Evolutionary conservation across 108 stramenopile species (phyloP).

Genomic region (Chaetoceros tenuissimus): DNA sequence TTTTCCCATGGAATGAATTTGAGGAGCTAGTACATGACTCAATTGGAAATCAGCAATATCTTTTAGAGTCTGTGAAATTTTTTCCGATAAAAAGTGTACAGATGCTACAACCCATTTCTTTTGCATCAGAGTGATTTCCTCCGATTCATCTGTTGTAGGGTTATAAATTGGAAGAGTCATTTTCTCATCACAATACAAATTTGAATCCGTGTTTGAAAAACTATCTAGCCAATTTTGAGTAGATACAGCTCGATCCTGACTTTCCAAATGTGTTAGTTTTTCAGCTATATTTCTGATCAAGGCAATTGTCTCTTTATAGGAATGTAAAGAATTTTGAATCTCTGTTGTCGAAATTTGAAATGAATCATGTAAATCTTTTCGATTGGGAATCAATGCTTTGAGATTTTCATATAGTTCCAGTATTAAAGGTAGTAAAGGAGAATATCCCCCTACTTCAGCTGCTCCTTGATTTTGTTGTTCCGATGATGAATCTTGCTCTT

Average conservation of each 20-base stretch:
- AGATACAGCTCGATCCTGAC: constrained; percentile 28
- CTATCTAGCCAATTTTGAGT: constrained; percentile 27
- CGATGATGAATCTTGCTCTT: too few relatives aligned
- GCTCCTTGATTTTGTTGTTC: not conserved
- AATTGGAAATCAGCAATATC: not conserved
- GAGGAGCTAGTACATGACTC: not conserved
- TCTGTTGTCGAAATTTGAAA: not conserved
- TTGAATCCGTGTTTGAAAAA: too few relatives aligned
- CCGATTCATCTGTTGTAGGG: too few relatives aligned
- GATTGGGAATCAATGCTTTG: not conserved
- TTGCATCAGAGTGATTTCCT: too few relatives aligned
- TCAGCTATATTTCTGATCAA: constrained; percentile 24
- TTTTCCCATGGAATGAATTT: constrained; percentile 14
- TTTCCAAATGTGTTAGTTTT: constrained; percentile 33
- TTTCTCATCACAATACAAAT: too few relatives aligned
- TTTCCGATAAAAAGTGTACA: not conserved
- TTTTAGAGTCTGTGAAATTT: not conserved
- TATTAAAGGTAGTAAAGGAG: not conserved
- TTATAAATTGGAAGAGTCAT: too few relatives aligned
- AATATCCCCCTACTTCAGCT: too few relatives aligned
- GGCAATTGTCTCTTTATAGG: constrained; percentile 4
- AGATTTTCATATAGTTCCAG: not conserved
- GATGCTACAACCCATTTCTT: not conserved
- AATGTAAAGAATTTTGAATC: not conserved
- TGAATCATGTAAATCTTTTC: not conserved